phyloP scores from a whole-genome alignment of 495 filamentous ascomycete species.

The Penicillium tannophilum region DNA sequence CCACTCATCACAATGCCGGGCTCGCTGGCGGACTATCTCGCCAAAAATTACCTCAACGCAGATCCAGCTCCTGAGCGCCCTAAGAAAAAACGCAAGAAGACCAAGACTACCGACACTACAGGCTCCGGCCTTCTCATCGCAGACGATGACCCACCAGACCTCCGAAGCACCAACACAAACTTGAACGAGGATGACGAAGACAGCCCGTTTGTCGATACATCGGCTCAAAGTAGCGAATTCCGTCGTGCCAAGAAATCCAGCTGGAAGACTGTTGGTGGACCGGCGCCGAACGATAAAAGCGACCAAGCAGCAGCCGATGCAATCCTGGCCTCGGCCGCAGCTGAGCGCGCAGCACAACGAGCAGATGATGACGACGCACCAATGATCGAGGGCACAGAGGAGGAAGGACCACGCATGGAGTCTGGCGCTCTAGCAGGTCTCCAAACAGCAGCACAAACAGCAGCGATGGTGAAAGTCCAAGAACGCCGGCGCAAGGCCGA shows the following conservation, averaged over 20 bases:
- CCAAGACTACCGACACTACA: constrained; percentile 62
- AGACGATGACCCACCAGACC: constrained; percentile 84
- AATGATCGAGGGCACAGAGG: constrained; percentile 33
- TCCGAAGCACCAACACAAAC: constrained; percentile 48
- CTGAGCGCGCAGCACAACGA: constrained; percentile 53
- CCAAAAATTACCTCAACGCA: constrained; percentile 89
- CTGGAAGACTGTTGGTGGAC: constrained; percentile 71
- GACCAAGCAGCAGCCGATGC: constrained; percentile 75
- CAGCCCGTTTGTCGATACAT: constrained; percentile 50
- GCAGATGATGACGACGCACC: constrained; percentile 51
- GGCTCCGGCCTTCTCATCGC: constrained; percentile 76
- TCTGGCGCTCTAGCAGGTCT: constrained; percentile 84
- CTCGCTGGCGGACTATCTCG: constrained; percentile 84
- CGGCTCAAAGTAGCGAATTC: constrained; percentile 64
- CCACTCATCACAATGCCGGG: constrained; percentile 23
- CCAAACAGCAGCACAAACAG: constrained; percentile 77
- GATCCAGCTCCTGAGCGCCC: constrained; percentile 62
- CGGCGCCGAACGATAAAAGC: constrained; percentile 39
- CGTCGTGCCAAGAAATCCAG: constrained; percentile 72
- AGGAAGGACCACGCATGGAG: constrained; percentile 61
- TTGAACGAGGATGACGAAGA: constrained; percentile 48
- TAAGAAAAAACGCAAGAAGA: constrained; percentile 81
- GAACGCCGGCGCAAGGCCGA: constrained; percentile 52
- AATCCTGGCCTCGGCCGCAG: constrained; percentile 74
- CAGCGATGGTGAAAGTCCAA: constrained; percentile 75